phyloP scores from a whole-genome alignment of 305 asterid genomes.

The Coffea humblotiana region DNA sequence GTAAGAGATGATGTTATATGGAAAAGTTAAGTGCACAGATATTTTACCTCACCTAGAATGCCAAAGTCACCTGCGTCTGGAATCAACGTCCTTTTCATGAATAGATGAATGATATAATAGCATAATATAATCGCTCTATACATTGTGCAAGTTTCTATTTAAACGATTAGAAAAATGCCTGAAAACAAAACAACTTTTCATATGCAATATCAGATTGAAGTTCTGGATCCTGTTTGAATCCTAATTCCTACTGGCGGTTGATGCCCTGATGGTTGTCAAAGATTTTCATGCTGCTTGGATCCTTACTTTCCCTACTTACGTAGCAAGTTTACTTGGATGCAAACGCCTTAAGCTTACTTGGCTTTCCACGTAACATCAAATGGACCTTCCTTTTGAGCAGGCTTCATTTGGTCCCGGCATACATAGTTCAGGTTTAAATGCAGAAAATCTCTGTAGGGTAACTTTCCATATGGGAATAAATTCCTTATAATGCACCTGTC shows the following conservation, averaged over 20 bases:
- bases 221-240: not conserved
- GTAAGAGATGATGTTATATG: not conserved
- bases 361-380: slow-evolving; percentile 30
- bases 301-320: not conserved
- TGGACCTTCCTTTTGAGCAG: slow-evolving; percentile 26
- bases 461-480: slow-evolving; percentile 40
- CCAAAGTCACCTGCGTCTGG: not conserved
- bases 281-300: not conserved
- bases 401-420: slow-evolving; percentile 47
- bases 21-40: not conserved
- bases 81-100: not conserved
- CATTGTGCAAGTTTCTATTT: not conserved
- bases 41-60: not conserved
- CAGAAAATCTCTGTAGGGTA: slow-evolving; percentile 5
- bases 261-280: not conserved
- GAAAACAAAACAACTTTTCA: not conserved
- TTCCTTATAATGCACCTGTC: slow-evolving; percentile 52
- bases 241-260: not conserved
- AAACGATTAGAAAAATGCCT: not conserved
- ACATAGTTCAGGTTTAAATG: slow-evolving; percentile 33
- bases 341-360: slow-evolving; percentile 14
- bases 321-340: not conserved
- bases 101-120: not conserved
- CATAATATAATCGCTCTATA: not conserved
- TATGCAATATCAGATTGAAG: not conserved